Percentiles rank a stretch among this genome's conserved stretches.
phyloP scores from a whole-genome alignment of 352 stramenopile species.

The Globisporangium parvum region DNA sequence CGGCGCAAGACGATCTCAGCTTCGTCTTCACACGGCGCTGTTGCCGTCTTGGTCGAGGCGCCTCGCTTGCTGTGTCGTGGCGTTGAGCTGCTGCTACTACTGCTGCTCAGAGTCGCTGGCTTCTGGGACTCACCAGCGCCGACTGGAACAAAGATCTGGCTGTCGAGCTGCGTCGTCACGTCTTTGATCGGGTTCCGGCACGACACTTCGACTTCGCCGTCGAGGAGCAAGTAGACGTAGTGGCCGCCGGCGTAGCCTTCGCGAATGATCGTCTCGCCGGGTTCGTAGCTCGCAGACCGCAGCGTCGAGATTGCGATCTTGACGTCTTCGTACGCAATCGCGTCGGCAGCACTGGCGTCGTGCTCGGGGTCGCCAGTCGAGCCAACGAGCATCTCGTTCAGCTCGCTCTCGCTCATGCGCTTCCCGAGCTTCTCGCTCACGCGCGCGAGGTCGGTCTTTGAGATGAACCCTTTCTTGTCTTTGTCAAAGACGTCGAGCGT shows the following conservation, averaged over 20 bases:
- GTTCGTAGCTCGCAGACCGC: conserved; percentile 54
- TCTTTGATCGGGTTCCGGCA: conserved; percentile 72
- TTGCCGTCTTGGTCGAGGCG: neutral
- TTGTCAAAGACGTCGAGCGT: conserved; percentile 74
- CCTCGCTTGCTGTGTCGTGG: too few relatives aligned
- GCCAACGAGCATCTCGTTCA: conserved; percentile 82
- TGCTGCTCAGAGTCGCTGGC: too few relatives aligned
- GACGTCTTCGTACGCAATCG: conserved; percentile 73
- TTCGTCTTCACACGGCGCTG: neutral
- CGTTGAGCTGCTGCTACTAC: neutral
- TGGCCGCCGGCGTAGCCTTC: conserved; percentile 62
- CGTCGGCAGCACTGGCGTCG: conserved; percentile 34
- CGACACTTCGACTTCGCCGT: conserved; percentile 73
- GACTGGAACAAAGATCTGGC: conserved; percentile 9
- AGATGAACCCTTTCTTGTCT: conserved; percentile 79
- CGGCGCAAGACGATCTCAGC: conserved; percentile 50
- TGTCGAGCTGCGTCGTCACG: conserved; percentile 4
- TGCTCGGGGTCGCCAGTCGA: conserved; percentile 69
- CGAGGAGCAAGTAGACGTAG: conserved; percentile 71
- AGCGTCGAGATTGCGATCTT: conserved; percentile 81
- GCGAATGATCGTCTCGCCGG: conserved; percentile 68
- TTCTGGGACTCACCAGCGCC: neutral
- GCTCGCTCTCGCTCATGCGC: conserved; percentile 61
- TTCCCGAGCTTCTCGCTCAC: conserved; percentile 70
- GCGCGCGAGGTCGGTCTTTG: conserved; percentile 63